Evolutionary conservation across 768 basidiomycete species (phyloP).

Genomic region (Butyriboletus loyo): DNA sequence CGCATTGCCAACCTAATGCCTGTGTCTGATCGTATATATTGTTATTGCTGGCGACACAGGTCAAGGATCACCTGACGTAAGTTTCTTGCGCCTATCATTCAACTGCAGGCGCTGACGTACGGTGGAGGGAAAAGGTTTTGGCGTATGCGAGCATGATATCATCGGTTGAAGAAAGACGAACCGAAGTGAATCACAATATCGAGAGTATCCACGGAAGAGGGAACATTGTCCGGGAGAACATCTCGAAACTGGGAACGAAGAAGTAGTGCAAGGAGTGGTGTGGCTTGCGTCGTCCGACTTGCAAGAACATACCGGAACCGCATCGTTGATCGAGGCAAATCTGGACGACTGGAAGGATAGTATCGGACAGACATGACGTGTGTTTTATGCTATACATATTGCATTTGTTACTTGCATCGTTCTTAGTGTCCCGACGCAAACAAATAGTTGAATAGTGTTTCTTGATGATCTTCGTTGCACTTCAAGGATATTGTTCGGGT

Average conservation of each 20-base stretch:
- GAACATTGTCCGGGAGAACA: constrained; percentile 21
- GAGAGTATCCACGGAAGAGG: constrained; percentile 18
- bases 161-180: constrained; percentile 20
- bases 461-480: not conserved
- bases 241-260: constrained; percentile 16
- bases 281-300: not conserved
- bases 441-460: not conserved
- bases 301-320: not conserved
- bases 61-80: constrained; percentile 30
- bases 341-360: not conserved
- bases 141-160: constrained; percentile 19
- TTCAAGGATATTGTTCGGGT: not conserved
- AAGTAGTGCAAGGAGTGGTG: not conserved
- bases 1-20: not conserved
- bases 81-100: not conserved
- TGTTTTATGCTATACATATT: not conserved
- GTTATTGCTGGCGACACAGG: constrained; percentile 10
- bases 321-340: not conserved
- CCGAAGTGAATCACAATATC: constrained; percentile 17
- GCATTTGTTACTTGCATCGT: not conserved
- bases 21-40: not conserved
- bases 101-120: constrained; percentile 1
- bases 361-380: not conserved
- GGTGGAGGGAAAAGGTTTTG: constrained; percentile 20
- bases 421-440: not conserved